Percentiles rank a stretch among this genome's conserved stretches.
Evolutionary conservation across 148 eudicot species (phyloP).

Genomic region (Rhododendron vialii): DNA sequence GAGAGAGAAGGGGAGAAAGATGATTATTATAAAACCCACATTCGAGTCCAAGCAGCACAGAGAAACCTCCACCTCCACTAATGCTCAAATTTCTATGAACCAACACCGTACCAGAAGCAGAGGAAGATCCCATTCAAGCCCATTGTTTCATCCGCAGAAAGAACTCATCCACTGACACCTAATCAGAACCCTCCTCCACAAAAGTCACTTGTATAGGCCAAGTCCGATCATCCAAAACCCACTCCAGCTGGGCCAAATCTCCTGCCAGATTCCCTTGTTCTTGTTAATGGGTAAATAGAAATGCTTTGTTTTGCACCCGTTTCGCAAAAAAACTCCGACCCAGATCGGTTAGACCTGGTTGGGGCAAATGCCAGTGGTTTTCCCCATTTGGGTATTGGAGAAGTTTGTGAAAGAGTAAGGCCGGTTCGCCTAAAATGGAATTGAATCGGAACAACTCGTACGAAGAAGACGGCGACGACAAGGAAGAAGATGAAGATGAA

Average conservation of each 20-base stretch:
- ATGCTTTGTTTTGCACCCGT: conserved; percentile 4
- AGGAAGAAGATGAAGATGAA: not conserved
- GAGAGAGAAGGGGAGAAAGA: conserved; percentile 19
- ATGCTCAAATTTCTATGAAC: conserved; percentile 60
- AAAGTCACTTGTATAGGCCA: conserved; percentile 97
- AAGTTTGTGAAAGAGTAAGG: conserved; percentile 9
- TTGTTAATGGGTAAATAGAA: conserved; percentile 24
- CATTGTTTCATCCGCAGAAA: conserved; percentile 47
- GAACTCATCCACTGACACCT: conserved; percentile 23
- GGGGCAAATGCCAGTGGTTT: conserved; percentile 37
- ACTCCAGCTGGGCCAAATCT: conserved; percentile 4
- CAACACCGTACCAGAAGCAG: conserved; percentile 51
- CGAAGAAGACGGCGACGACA: not conserved
- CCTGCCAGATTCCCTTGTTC: conserved; percentile 2
- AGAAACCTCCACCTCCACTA: conserved; percentile 76
- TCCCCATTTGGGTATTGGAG: conserved; percentile 39
- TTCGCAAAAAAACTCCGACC: conserved; percentile 10
- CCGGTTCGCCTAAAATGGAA: conserved; percentile 18
- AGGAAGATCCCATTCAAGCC: conserved; percentile 40
- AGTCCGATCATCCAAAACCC: conserved; percentile 47
- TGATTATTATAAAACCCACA: conserved; percentile 40
- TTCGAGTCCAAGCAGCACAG: conserved; percentile 70
- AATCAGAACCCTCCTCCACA: conserved; percentile 76
- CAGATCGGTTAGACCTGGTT: conserved; percentile 9
- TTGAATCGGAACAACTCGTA: conserved; percentile 7